Conservation (phyloP, 805 yeast species). For the Myxozyma udenii region DNA sequence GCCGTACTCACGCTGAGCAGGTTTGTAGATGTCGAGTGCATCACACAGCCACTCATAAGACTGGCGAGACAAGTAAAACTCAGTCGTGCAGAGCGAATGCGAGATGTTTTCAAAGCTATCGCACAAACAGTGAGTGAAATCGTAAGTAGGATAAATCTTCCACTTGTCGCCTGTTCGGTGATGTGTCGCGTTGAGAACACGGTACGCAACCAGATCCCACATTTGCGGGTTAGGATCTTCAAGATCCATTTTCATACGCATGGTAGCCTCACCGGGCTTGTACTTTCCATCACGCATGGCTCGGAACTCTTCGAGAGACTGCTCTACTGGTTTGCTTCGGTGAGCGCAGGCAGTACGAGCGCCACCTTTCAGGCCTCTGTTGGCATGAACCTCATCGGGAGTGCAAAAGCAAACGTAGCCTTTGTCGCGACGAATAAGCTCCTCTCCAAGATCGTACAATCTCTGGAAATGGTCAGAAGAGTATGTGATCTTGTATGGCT, state of each 20-base stretch:
- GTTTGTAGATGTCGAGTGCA: constrained; percentile 88
- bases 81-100: constrained; percentile 95
- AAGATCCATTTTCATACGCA: constrained; percentile 95
- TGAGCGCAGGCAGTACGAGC: constrained; percentile 79
- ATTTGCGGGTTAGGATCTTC: constrained; percentile 92
- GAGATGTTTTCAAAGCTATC: constrained; percentile 96
- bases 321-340: constrained; percentile 68
- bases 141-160: constrained; percentile 98
- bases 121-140: constrained; percentile 97
- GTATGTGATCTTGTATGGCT: constrained; percentile 91
- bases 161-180: constrained; percentile 96
- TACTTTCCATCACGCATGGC: constrained; percentile 88
- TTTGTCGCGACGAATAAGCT: constrained; percentile 61
- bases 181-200: constrained; percentile 88
- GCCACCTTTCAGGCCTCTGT: constrained; percentile 92
- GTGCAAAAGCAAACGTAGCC: constrained; percentile 95
- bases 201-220: constrained; percentile 99
- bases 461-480: constrained; percentile 93
- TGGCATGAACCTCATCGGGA: constrained; percentile 81
- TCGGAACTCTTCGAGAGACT: constrained; percentile 75
- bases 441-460: constrained; percentile 84
- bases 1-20: constrained; percentile 98
- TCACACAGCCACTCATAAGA: constrained; percentile 99
- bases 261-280: constrained; percentile 85
- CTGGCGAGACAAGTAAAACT: constrained; percentile 86